These are phyloP conservation scores for Stagonosporopsis cucurbitacearum DNA, from an alignment of 2,329 filamentous ascomycete genomes.

Conservation along the genomic window DNA sequence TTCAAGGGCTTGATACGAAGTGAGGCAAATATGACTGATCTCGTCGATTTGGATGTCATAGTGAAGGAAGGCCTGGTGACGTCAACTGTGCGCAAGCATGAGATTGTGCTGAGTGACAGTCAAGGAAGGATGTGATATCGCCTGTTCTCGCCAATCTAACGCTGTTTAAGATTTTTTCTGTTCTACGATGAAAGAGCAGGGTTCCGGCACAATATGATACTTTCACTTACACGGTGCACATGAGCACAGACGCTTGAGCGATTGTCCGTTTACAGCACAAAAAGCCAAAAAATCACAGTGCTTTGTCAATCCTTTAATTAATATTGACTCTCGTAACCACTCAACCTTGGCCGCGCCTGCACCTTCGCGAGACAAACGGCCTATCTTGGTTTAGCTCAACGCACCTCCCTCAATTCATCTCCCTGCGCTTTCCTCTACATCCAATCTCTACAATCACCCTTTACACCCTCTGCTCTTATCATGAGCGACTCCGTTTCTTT, in stretches of 20 bases:
- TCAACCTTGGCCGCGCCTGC: not conserved
- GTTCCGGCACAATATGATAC: not conserved
- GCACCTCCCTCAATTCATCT: not conserved
- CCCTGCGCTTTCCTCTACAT: not conserved
- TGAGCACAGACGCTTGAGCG: not conserved
- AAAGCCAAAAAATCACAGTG: not conserved
- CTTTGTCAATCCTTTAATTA: too few relatives aligned
- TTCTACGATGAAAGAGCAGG: not conserved
- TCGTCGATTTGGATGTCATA: not conserved
- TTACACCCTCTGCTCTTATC: not conserved
- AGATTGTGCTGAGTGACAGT: too few relatives aligned
- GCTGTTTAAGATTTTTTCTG: not conserved
- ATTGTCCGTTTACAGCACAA: not conserved
- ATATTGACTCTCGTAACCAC: too few relatives aligned
- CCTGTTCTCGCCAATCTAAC: too few relatives aligned
- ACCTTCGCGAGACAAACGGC: not conserved
- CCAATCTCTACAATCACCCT: not conserved
- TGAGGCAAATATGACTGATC: not conserved
- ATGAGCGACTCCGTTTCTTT: slow-evolving; percentile 5
- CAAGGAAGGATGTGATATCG: too few relatives aligned
- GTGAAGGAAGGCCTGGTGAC: not conserved
- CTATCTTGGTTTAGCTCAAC: not conserved
- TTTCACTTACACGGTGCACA: not conserved
- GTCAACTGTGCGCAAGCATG: too few relatives aligned
- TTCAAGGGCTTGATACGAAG: too few relatives aligned